Base-by-base conservation (phyloP, 2,329 filamentous ascomycete genomes). In the Thelonectria discophora region DNA sequence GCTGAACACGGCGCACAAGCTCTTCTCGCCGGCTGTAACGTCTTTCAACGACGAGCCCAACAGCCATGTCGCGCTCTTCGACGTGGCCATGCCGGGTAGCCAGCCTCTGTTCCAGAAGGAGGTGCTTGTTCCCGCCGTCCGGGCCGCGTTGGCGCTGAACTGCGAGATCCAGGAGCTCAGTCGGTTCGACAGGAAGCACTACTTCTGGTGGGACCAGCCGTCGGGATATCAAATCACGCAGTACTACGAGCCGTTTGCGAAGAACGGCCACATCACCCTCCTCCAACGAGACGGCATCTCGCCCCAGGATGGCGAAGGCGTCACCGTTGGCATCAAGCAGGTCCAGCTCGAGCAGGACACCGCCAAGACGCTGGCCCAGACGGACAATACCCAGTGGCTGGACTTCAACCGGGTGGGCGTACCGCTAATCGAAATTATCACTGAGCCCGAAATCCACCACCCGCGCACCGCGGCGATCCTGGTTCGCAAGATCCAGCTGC, bases 191-290 rank as follows among this genome's bases (percentile, higher is more conserved):
- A 86, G 95, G 65, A 99, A 99, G 76, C 95, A 99, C 77, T 99
- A 99, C 78, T 98, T 99, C 78, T 97, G 97, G 81, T 97, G 95
- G 86, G 95, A 99, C 76, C 95, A 99, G 77, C 95, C 95, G 1
- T 86, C 92, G 0, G 95, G 95, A 0, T 99, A 99, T 77, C 95
- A 99, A 77, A 97, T 99, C 65, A 99, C 95, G 2, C 95, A 99
- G 74, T 98, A 94, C 79, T 97, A 98, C 76, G 81, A 88, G 60
- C 88, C 88, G 0, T 87, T 90, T 67, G 88, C 88, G 1, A 87
- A 83, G 62, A 83, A 93, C 69, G 95, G 95, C 2, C 78, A 81
- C 40, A 81, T 98, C n/a, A 85, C 82, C 0, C 81, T 99, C 6
- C 86, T 84, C 40, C 79, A 86, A 4, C 84, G 93, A 60, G 94